Conservation (phyloP, 2,329 filamentous ascomycete genomes). For the Dactylonectria estremocensis region DNA sequence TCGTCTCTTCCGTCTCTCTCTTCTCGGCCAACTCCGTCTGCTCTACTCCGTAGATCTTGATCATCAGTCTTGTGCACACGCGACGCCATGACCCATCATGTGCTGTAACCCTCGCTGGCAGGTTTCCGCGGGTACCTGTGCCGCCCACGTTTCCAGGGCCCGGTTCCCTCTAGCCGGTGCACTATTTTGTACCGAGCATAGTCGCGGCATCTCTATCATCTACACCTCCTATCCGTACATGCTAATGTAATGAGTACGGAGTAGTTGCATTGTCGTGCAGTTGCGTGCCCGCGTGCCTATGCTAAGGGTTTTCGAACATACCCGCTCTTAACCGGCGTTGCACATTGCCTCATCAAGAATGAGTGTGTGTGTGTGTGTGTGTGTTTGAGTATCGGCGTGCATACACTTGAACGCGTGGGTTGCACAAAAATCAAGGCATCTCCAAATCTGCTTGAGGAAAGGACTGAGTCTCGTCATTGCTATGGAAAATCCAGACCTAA, state of each 20-base stretch:
- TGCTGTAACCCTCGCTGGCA: background rate
- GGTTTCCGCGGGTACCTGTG: background rate
- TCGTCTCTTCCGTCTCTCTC: background rate
- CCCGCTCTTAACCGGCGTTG: background rate
- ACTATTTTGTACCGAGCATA: background rate
- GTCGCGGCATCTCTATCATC: background rate
- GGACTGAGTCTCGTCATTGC: conserved; percentile 9
- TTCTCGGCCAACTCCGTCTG: background rate
- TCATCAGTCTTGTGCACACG: conserved; percentile 1
- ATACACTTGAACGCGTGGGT: background rate
- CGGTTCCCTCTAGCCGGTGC: background rate
- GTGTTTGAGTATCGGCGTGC: no score
- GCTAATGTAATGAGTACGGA: background rate
- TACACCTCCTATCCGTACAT: no score
- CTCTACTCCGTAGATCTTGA: background rate
- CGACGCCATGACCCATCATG: background rate
- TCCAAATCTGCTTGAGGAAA: background rate
- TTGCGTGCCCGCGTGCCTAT: no score
- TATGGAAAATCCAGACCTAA: conserved; percentile 6
- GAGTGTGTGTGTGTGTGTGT: background rate
- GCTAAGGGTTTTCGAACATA: background rate
- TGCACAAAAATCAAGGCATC: background rate
- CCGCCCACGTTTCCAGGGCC: background rate
- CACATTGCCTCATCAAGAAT: background rate
- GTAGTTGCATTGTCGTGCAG: background rate